Evolutionary conservation across 2,329 filamentous ascomycete genomes (phyloP), one percentile per base, ranked within the genome.

Genomic region (Fusarium graminum): DNA sequence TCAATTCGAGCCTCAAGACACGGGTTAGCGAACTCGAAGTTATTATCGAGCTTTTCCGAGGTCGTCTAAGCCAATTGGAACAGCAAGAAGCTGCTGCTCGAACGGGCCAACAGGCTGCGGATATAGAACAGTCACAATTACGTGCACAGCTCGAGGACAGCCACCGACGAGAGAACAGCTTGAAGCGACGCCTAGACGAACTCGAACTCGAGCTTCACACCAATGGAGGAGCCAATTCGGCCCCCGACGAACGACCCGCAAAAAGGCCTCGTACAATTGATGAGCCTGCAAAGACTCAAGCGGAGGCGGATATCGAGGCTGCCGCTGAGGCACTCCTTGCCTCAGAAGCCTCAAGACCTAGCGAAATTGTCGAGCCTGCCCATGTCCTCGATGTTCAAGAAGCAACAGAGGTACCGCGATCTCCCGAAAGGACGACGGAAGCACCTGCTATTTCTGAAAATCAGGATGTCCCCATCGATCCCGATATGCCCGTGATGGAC

Each of bases 21-120:
- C 90, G 95, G 40, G 94, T 99, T 32, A 95, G 90, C 71, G 95
- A 99, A 78, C 85, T 99, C 25, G 95, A 99, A 76, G 87, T 99
- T 51, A 97, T 99, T 82, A 97, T 94, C 73, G 91, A 92, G 74
- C 82, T 94, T 42, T 93, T 93, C 77, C 85, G 90, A 49, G 90
- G 90, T 36, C 87, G 90, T 12, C 88, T 97, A 78, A 88, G 75
- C 85, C 91, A 95, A 75, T 83, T 95, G 13, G 92, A 96, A 75
- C 87, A 89, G 69, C 90, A 90, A 73, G 92, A 94, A 74, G 86
- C 86, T 45, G 88, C 86, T 45, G 87, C 90, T 51, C 80, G 89
- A 74, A 80, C 88, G 74, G 83, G 86, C 19, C 82, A 85, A 60
- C 85, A 88, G 59, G 83, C 88, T 41, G 82, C 84, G 9, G 79